Base-by-base conservation (phyloP, 2,329 filamentous ascomycete species). In the Ophiostoma australiae region DNA sequence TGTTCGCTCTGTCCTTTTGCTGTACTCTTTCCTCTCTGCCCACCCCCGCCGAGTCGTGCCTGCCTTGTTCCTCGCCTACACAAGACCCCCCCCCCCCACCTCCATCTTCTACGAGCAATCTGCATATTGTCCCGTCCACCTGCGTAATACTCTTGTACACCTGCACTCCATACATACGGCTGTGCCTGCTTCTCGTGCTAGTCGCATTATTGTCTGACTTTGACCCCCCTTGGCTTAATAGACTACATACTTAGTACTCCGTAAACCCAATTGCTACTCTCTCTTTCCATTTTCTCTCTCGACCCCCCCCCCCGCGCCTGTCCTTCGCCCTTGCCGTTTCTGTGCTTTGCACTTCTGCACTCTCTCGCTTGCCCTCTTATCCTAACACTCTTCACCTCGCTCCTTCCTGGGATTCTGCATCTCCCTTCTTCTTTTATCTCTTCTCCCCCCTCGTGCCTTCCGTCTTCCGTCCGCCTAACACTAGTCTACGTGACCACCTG, bases 1-100 rank as follows among this genome's bases (percentile, higher is more conserved):
- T 33, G 55, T 15, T 61, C 55, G 55, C 55, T 61, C 55, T 61
- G 17, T 61, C 27, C 27, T 33, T 63, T 63, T 4, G 4, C 27
- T 23, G 2, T 31, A 4, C 4, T 52, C 8, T 61, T n/a, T 44
- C 6, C 35, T 71, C 7, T 13, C 39, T 31, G 11, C 27, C 44
- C 69, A 7, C 23, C 52, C 41, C n/a, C 35, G 20, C 44, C 44
- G 37, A 20, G 17, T 20, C 44, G 13, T 37, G 20, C 31, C 23
- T 20, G 15, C 20, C 41, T 39, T 17, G 35, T 58, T 61, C 10
- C 31, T 61, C 48, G 15, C 33, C 23, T 39, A 15, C 35, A n/a
- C 37, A 39, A 70, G 44, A 39, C 55, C 55, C 69, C 63, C 65
- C 65, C 55, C 71, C 63, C 68, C 65, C 44, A 31, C 58, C 35